Base-by-base conservation (phyloP, 345 rosid genomes). In the Salix exigua region DNA sequence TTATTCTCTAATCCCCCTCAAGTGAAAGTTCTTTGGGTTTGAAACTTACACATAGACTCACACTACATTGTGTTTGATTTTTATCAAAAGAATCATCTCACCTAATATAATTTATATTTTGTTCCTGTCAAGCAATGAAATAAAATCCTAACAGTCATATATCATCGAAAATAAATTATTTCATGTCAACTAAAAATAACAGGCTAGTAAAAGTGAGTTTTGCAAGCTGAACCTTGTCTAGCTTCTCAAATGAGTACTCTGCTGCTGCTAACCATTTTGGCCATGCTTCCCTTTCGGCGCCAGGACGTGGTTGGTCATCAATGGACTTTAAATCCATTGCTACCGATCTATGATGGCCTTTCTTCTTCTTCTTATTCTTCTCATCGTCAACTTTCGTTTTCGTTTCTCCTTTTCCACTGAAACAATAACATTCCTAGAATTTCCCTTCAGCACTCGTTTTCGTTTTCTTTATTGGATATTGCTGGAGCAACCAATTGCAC, bases 181-280 rank as follows among this genome's bases (percentile, higher is more conserved):
- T 26, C 68, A 14, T 64, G 28, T 13, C 62, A 65, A 33, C 10
- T 65, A 38, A 8, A 38, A 18, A 38, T 17, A 63, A n/a, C 18
- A 64, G 25, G 25, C 61, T 31, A 31, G 4, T 64, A 37, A 7
- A 38, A 17, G n/a, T n/a, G n/a, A n/a, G 23, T 21, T 0, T 60
- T 70, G 25, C 21, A 37, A 77, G 72, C 65, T 86, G 83, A 78
- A 96, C 96, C 85, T 90, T 91, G 4, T 90, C 91, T 74, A 91
- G 83, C 90, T 88, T 93, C 91, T 96, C 88, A 81, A 88, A 96
- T 11, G 96, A 89, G 40, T 93, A n/a, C 99, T 0, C 98, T 65
- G 88, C 97, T 35, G 96, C 88, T 46, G 93, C 81, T 70, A 96
- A 75, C 99, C 99, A 96, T 50, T 86, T 81, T 7, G 99, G 99